phyloP scores from a whole-genome alignment of 129 eudicot species.

The Escallonia herrerae region DNA sequence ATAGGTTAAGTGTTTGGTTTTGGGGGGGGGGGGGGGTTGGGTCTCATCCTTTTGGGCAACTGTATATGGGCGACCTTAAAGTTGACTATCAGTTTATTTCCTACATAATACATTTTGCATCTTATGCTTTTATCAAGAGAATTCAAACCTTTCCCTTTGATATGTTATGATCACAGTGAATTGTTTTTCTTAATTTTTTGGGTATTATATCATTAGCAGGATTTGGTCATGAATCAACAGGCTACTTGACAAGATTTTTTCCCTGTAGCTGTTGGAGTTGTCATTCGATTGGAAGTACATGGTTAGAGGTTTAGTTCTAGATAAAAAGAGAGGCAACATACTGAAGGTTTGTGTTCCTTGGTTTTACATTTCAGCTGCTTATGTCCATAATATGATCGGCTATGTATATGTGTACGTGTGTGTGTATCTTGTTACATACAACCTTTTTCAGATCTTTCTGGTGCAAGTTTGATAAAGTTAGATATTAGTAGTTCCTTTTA shows the following conservation, averaged over 20 bases:
- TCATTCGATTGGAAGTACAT: constrained; percentile 89
- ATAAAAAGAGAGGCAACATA: constrained; percentile 92
- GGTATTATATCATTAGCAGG: neutral
- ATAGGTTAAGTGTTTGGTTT: too few species aligned
- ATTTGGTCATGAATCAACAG: neutral
- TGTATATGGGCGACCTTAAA: neutral
- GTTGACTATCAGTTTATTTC: neutral
- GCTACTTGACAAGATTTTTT: constrained; percentile 7
- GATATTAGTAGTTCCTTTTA: neutral
- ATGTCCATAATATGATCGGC: neutral
- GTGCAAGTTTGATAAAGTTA: neutral
- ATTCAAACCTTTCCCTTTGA: too few species aligned
- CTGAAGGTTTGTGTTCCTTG: constrained; percentile 59
- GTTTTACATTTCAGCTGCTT: constrained; percentile 1
- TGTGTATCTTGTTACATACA: too few species aligned
- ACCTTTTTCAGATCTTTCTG: too few species aligned
- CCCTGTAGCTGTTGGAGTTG: constrained; percentile 77
- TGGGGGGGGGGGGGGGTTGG: too few species aligned
- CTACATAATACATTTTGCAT: neutral
- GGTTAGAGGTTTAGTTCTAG: constrained; percentile 97
- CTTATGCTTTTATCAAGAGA: neutral
- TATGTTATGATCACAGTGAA: too few species aligned
- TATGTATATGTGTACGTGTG: neutral
- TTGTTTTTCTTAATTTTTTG: neutral
- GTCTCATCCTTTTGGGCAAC: too few species aligned